These are phyloP conservation scores for Turritis glabra DNA, from an alignment of 345 rosid species.

Conservation along the genomic window DNA sequence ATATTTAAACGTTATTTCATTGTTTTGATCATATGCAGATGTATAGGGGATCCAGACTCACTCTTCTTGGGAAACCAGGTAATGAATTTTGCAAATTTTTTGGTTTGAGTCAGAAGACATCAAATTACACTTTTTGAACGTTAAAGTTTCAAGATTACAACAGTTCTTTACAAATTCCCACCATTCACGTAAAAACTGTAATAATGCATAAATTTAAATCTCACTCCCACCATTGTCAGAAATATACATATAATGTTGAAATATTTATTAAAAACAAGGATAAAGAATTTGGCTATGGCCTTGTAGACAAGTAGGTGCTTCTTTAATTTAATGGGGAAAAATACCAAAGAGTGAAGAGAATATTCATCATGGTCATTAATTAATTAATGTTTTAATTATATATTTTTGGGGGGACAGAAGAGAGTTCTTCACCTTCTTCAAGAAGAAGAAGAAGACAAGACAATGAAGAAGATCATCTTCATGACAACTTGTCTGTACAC, in stretches of 20 bases:
- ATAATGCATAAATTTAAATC: conserved; percentile 10
- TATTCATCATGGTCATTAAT: conserved; percentile 35
- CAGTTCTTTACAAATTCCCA: conserved; percentile 2
- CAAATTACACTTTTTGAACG: background rate
- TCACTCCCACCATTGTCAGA: conserved; percentile 15
- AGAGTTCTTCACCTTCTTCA: conserved; percentile 40
- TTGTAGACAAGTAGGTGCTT: conserved; percentile 24
- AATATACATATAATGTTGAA: conserved; percentile 17
- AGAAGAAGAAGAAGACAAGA: conserved; percentile 44
- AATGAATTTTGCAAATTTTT: background rate
- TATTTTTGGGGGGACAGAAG: conserved; percentile 34
- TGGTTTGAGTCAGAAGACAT: background rate
- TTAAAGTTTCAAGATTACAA: conserved; percentile 18
- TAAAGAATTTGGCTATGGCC: conserved; percentile 16
- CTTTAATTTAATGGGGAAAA: conserved; percentile 1
- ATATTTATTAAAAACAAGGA: conserved; percentile 6
- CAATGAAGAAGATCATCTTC: conserved; percentile 36
- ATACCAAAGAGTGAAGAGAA: conserved; percentile 31
- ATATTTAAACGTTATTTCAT: background rate
- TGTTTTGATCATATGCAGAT: conserved; percentile 31
- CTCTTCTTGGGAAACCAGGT: conserved; percentile 34
- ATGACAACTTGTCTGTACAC: conserved; percentile 45
- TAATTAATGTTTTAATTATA: background rate
- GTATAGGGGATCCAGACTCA: conserved; percentile 41
- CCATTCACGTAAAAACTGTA: background rate